Evolutionary conservation across 176 grass and related monocot genomes (phyloP).

Genomic region (Dendrocalamus sinicus): DNA sequence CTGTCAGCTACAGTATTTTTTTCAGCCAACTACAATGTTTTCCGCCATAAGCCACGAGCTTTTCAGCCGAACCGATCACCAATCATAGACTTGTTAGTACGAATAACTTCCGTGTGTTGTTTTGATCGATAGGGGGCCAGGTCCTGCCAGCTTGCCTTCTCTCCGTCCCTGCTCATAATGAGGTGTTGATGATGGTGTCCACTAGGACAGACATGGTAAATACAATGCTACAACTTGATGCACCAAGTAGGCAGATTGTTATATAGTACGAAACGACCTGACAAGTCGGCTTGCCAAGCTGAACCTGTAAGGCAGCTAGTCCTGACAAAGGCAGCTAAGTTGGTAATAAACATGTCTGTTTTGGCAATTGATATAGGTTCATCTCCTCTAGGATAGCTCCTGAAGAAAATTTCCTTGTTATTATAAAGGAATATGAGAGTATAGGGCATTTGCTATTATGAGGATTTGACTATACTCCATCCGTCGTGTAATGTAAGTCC

Average conservation of each 20-base stretch:
- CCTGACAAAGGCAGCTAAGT: slow-evolving; percentile 6
- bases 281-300: slow-evolving; percentile 2
- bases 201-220: slow-evolving; percentile 36
- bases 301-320: slow-evolving; percentile 31
- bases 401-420: background rate
- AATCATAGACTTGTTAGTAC: too few relatives aligned
- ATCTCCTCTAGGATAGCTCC: background rate
- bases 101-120: too few relatives aligned
- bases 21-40: too few relatives aligned
- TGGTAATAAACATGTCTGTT: background rate
- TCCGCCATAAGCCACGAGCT: too few relatives aligned
- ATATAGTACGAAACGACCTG: slow-evolving; percentile 14
- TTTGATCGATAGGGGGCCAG: too few relatives aligned
- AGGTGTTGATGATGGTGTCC: slow-evolving; percentile 43
- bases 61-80: too few relatives aligned
- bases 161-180: background rate
- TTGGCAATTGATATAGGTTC: background rate
- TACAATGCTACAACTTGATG: slow-evolving; percentile 34
- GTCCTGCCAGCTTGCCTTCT: too few relatives aligned
- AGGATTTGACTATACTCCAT: background rate
- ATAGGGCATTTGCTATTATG: background rate
- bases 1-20: too few relatives aligned
- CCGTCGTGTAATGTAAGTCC: too few relatives aligned
- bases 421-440: background rate
- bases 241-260: slow-evolving; percentile 21